Evolutionary conservation across 192 early-diverging fungal species (phyloP), one percentile per base, ranked within the genome.

Genomic region (Entomortierella beljakovae): DNA sequence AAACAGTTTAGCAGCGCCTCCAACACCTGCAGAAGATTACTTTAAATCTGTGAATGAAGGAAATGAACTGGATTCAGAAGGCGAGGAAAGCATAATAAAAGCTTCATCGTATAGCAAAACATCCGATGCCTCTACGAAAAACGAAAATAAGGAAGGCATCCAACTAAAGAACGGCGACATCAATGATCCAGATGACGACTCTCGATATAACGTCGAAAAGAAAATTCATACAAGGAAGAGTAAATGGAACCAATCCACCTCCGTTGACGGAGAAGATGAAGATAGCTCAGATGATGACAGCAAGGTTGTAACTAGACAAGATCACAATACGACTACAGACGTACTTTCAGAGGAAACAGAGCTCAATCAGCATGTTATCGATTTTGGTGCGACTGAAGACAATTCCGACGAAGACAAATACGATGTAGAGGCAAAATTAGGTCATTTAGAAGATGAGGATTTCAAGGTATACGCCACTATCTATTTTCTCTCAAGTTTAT

Each of bases 401-500:
- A 55, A 55, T 46, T 10, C 16, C 0, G 61, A 61, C 0, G n/a
- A 15, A 2, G 64, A 54, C 23, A 33, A 58, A 11, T 64, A 65
- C 32, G 68, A 68, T 40, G 38, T 61, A 18, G 56, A 68, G 26
- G 34, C 46, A 6, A 68, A 79, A 22, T 57, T 79, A n/a, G 56
- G 50, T 2, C 75, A 79, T 55, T 34, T 79, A 28, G 62, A 79
- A 6, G 61, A 60, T 2, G 57, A 70, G 15, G 50, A 70, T 33
- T 79, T 79, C 48, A 64, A 65, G 67, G 75, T 79, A 70, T 50
- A 33, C 50, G 28, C 6, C 10, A 43, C 42, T n/a, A n/a, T n/a
- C n/a, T n/a, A n/a, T 46, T 5, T 46, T 46, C 20, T 3, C 11
- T 11, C 5, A 10, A 46, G 3, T 16, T 2, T 46, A 20, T 40